These are phyloP conservation scores for Leccinum rimulosum DNA, from an alignment of 768 basidiomycete species.

Conservation along the genomic window DNA sequence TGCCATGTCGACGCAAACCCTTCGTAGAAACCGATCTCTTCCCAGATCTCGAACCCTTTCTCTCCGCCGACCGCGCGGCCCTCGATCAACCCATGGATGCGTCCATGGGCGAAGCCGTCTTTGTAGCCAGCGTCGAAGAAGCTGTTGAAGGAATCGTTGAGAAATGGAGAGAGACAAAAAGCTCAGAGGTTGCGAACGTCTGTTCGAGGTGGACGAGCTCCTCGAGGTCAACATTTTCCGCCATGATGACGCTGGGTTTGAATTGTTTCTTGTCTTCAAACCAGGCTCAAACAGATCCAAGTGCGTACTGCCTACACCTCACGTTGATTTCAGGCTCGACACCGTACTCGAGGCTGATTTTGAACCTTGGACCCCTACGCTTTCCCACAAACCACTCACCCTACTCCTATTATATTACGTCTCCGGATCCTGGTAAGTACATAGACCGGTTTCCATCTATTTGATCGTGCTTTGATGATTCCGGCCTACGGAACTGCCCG, in stretches of 20 bases:
- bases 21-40: conserved; percentile 93
- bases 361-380: too few relatives aligned
- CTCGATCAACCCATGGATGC: conserved; percentile 88
- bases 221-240: conserved; percentile 37
- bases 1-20: conserved; percentile 78
- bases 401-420: not conserved
- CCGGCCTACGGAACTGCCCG: not conserved
- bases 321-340: too few relatives aligned
- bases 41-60: conserved; percentile 96
- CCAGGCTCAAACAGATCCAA: too few relatives aligned
- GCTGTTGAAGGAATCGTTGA: conserved; percentile 34
- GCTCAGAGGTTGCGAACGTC: conserved; percentile 39
- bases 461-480: not conserved
- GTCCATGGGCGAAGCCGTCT: conserved; percentile 52
- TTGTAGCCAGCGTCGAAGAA: conserved; percentile 69
- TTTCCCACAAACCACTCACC: too few relatives aligned
- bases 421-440: not conserved
- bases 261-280: too few relatives aligned
- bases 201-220: conserved; percentile 63
- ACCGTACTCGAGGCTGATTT: too few relatives aligned
- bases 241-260: too few relatives aligned
- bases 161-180: not conserved
- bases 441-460: not conserved
- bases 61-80: conserved; percentile 86
- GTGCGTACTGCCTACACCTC: too few relatives aligned